Base-by-base conservation (phyloP, 1,284 basidiomycete genomes). In the Papiliotrema laurentii region DNA sequence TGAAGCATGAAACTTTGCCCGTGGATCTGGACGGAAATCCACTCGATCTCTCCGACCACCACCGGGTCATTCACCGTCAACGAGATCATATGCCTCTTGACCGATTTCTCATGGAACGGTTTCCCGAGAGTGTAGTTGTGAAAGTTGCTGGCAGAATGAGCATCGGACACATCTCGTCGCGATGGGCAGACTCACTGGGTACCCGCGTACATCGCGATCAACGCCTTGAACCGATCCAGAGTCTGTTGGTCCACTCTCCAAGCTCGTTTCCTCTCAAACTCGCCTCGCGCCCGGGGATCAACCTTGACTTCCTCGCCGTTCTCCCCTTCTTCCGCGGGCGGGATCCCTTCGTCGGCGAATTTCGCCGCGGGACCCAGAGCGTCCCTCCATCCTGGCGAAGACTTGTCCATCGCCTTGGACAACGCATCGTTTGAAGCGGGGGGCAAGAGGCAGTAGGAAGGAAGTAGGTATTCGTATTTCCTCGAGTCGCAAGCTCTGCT, bases 1-100 rank as follows among this genome's bases (percentile, higher is more conserved):
- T 99, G 94, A 50, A 98, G 75, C 96, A 99, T 98, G 72, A 99
- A 99, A 60, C 89, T 93, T 72, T 98, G 96, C 0, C 94, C 96
- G 64, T 97, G 91, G 66, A 97, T 86, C 57, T 88, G 79, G 28
- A 98, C 85, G 43, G 86, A 87, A 43, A 98, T 83, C 93, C 94
- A 98, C 68, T 99, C 94, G 1, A 89, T 93, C 27, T 85, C 85
- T 18, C 89, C 87, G 60, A 92, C 86, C 4, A 94, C 84, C 28
- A 50, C 56, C 18, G 60, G 53, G 43, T 51, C 47, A 55, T 77
- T 61, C 25, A 89, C 91, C 68, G 88, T 83, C 3, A 96, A 83
- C 40, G 78, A 81, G 64, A 89, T 87, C 84, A 97, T 92, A 67
- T 83, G 81, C 16, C 96, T 79, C 61, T 85, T 81, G 61, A 85